Percentiles rank a stretch among this genome's conserved stretches.
phyloP scores from a whole-genome alignment of 805 yeast species.

The Ogataea wickerhamii region DNA sequence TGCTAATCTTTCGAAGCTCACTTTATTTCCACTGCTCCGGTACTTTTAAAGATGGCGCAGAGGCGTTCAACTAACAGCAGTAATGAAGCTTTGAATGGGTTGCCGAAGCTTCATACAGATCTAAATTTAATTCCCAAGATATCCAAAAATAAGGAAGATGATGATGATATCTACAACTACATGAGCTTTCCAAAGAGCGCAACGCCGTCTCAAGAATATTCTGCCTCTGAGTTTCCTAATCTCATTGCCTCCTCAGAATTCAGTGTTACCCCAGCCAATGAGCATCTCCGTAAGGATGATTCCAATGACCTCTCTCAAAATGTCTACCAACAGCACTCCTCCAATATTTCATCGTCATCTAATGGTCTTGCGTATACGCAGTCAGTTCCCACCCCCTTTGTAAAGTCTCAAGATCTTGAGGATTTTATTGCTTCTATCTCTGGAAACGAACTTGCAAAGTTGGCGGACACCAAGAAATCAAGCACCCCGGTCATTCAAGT shows the following conservation, averaged over 20 bases:
- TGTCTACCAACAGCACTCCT: not conserved
- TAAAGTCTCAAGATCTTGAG: not conserved
- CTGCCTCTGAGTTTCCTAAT: not conserved
- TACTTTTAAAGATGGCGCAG: too few species aligned
- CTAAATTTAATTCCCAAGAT: too few species aligned
- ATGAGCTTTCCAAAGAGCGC: constrained; percentile 11
- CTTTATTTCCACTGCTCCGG: too few species aligned
- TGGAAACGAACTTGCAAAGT: not conserved
- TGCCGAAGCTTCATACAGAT: too few species aligned
- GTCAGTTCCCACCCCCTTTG: not conserved
- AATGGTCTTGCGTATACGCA: not conserved
- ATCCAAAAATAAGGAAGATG: constrained; percentile 6
- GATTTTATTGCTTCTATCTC: not conserved
- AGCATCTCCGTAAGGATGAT: too few species aligned
- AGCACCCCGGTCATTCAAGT: constrained; percentile 15
- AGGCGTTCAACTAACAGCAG: too few species aligned
- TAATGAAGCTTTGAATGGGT: too few species aligned
- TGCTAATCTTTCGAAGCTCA: too few species aligned
- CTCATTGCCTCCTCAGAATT: not conserved
- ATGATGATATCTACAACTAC: constrained; percentile 12
- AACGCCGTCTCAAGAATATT: constrained; percentile 4
- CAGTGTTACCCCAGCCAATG: not conserved
- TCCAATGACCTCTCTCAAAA: not conserved
- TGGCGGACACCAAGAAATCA: not conserved
- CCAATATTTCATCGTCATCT: not conserved